Evolutionary conservation across 805 yeast genomes (phyloP), one percentile per base, ranked within the genome.

Genomic region (Peterozyma xylosa): DNA sequence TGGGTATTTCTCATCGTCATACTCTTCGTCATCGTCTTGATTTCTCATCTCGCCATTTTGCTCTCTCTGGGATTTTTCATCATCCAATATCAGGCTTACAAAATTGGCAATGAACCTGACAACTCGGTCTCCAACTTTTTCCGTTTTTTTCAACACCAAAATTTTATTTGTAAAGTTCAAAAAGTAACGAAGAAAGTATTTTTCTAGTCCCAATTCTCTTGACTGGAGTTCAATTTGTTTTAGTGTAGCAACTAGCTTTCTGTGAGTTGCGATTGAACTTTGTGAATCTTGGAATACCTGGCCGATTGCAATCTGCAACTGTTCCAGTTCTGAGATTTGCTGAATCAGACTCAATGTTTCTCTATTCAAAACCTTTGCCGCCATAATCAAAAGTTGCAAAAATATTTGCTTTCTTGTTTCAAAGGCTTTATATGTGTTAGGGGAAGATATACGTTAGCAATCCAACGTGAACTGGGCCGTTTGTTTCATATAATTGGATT

Each of bases 201-300:
- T 81, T 47, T 76, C 80, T 38, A 66, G 60, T 1, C 68, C 78
- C 33, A 79, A 62, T 5, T 70, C 70, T 10, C 67, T 59, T 1
- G 93, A 76, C 50, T 76, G 73, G 13, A 64, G 51, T 45, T 82
- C 84, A 13, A 86, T 64, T 38, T 74, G 71, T 54, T 73, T 74
- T 55, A 89, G 56, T 5, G 84, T 71, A 9, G 79, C 75, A 6
- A 82, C 76, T 46, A 86, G 80, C 55, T 85, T 84, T 39, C 86
- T 69, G 59, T 89, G 96, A 2, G 90, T 82, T 0, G 90, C 82
- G 30, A 81, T 70, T 2, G 86, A 71, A 17, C 63, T 50, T 55
- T 89, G 97, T 0, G 93, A 86, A 45, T 82, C 91, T 55, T 85
- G 91, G 55, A 89, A 89, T 3, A 81, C 78, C 45, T 74, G 79